Evolutionary conservation across 371 early-diverging fungal species (phyloP).

Genomic region (Mucor irregularis): DNA sequence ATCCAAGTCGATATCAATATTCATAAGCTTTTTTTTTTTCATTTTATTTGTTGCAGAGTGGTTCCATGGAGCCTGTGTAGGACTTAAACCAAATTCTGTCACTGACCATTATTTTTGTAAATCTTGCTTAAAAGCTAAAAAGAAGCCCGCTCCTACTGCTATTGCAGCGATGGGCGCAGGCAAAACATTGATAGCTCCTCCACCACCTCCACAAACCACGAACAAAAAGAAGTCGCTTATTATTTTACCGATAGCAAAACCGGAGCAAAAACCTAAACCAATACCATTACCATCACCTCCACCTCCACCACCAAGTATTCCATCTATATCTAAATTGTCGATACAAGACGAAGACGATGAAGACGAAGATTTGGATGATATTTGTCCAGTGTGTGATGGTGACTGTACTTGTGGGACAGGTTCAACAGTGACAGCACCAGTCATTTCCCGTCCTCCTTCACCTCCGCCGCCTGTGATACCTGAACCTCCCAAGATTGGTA

Average conservation of each 20-base stretch:
- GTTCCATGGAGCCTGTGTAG: conserved; percentile 79
- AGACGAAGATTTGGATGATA: conserved; percentile 53
- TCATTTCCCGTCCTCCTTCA: background rate
- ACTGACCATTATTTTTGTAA: conserved; percentile 55
- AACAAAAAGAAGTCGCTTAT: conserved; percentile 7
- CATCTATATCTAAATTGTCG: conserved; percentile 4
- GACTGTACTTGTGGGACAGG: conserved; percentile 56
- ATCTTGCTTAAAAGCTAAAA: conserved; percentile 29
- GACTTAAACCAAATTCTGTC: conserved; percentile 51
- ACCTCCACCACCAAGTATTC: conserved; percentile 8
- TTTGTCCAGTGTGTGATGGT: conserved; percentile 63
- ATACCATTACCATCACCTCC: conserved; percentile 1
- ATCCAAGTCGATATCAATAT: background rate
- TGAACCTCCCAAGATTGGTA: background rate
- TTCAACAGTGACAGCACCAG: background rate
- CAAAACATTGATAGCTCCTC: conserved; percentile 7
- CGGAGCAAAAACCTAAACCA: too few relatives aligned
- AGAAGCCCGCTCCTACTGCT: conserved; percentile 1
- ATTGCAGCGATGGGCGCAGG: conserved; percentile 6
- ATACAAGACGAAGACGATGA: conserved; percentile 31
- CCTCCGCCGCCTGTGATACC: background rate
- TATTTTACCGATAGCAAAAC: conserved; percentile 6
- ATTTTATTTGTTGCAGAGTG: conserved; percentile 49
- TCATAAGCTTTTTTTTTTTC: background rate
- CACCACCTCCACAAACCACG: background rate